These are phyloP conservation scores for Tillandsia leiboldiana DNA, from an alignment of 176 grass and related monocot genomes.

Conservation along the genomic window DNA sequence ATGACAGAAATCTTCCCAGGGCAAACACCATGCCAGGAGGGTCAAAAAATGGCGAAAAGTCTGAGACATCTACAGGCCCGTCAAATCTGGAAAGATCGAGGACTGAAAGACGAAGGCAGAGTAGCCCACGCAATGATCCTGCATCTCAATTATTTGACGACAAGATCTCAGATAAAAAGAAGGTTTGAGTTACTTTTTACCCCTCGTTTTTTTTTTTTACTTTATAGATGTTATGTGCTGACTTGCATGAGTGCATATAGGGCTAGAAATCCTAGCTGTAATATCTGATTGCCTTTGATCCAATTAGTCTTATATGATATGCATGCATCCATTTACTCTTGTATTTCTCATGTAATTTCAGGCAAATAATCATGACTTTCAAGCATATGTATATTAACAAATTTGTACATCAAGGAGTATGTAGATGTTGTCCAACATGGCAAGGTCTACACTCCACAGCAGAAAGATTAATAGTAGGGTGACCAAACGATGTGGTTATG, in stretches of 20 bases:
- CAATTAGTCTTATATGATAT: too few relatives aligned
- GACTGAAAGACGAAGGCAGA: slow-evolving; percentile 47
- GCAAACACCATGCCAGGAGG: slow-evolving; percentile 56
- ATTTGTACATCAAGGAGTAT: too few relatives aligned
- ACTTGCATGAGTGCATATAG: not conserved
- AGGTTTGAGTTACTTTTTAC: slow-evolving; percentile 28
- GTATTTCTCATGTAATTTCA: too few relatives aligned
- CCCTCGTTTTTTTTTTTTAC: not conserved
- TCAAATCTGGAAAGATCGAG: slow-evolving; percentile 51
- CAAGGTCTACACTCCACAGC: too few relatives aligned
- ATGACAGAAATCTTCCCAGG: slow-evolving; percentile 38
- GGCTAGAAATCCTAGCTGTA: too few relatives aligned
- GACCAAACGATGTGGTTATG: too few relatives aligned
- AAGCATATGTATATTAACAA: too few relatives aligned
- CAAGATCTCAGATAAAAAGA: slow-evolving; percentile 61
- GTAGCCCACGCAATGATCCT: slow-evolving; percentile 36
- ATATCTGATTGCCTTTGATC: too few relatives aligned
- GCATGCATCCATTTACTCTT: too few relatives aligned
- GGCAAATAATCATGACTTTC: too few relatives aligned
- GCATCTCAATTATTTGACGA: slow-evolving; percentile 62
- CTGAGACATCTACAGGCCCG: slow-evolving; percentile 25
- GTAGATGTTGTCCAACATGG: too few relatives aligned
- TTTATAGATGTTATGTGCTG: not conserved
- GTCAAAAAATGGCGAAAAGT: slow-evolving; percentile 37
- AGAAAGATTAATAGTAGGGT: too few relatives aligned